These are phyloP conservation scores for Grigorovia humatica DNA, from an alignment of 805 yeast genomes.

Conservation along the genomic window DNA sequence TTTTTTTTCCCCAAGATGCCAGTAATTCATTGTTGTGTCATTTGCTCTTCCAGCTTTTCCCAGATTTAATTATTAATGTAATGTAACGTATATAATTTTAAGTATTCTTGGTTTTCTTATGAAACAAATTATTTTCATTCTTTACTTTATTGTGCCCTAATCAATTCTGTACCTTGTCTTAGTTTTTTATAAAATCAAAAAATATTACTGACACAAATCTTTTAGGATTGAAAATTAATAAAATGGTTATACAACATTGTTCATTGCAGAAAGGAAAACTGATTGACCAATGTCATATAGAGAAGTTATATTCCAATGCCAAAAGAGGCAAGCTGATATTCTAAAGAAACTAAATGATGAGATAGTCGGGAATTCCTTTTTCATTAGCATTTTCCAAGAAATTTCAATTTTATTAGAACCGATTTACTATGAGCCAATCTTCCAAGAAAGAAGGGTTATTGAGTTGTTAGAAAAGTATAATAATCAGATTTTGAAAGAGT, in stretches of 20 bases:
- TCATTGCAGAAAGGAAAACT: no score
- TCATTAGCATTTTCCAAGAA: background rate
- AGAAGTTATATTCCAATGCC: background rate
- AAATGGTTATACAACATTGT: no score
- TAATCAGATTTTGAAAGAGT: background rate
- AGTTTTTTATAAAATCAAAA: background rate
- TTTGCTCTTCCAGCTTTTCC: background rate
- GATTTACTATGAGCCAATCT: background rate
- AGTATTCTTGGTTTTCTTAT: background rate
- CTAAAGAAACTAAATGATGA: background rate
- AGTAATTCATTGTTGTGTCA: background rate
- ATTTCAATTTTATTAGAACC: background rate
- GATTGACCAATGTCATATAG: background rate
- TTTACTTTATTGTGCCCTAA: no score
- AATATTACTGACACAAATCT: no score
- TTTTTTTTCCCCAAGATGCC: background rate
- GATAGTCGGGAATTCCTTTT: background rate
- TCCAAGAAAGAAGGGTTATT: background rate
- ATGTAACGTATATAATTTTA: background rate
- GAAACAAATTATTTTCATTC: background rate
- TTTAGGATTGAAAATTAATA: no score
- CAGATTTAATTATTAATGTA: background rate
- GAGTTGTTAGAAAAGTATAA: background rate
- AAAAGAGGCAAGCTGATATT: background rate
- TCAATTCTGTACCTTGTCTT: background rate